Percentiles rank a stretch among this genome's conserved stretches.
Evolutionary conservation across 257 asterid species (phyloP).

Genomic region (Solanum piurae): DNA sequence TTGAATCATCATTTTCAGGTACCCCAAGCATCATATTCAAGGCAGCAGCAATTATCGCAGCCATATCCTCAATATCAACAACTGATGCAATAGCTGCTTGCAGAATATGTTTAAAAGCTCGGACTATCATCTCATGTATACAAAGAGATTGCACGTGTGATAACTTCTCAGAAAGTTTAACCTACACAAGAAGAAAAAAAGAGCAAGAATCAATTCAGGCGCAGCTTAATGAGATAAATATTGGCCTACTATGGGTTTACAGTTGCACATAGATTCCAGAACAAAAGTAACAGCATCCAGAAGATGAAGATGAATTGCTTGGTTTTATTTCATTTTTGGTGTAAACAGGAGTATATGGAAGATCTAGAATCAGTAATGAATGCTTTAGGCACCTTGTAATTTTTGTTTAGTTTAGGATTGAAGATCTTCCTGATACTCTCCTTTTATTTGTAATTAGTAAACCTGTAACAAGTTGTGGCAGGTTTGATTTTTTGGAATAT

Average conservation of each 20-base stretch:
- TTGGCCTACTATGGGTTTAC: neutral
- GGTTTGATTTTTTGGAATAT: no score
- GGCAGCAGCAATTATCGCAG: conserved; percentile 69
- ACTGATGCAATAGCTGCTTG: conserved; percentile 81
- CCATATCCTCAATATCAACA: conserved; percentile 54
- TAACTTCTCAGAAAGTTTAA: conserved; percentile 89
- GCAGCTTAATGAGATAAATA: neutral
- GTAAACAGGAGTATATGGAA: no score
- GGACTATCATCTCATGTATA: conserved; percentile 90
- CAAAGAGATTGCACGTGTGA: conserved; percentile 97
- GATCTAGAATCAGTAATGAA: no score
- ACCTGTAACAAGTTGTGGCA: no score
- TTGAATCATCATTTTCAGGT: conserved; percentile 39
- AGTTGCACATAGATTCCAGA: neutral
- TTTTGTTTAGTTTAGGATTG: no score
- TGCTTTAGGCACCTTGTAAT: no score
- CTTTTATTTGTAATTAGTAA: no score
- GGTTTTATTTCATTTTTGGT: no score
- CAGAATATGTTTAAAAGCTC: conserved; percentile 90
- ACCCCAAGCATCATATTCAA: conserved; percentile 90
- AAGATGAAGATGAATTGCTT: no score
- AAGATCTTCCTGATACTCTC: no score
- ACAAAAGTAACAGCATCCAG: no score
- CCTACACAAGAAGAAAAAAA: conserved; percentile 39
- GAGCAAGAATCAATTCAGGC: neutral